Evolutionary conservation across 768 basidiomycete genomes (phyloP).

Genomic region (Termitomyces sp.): DNA sequence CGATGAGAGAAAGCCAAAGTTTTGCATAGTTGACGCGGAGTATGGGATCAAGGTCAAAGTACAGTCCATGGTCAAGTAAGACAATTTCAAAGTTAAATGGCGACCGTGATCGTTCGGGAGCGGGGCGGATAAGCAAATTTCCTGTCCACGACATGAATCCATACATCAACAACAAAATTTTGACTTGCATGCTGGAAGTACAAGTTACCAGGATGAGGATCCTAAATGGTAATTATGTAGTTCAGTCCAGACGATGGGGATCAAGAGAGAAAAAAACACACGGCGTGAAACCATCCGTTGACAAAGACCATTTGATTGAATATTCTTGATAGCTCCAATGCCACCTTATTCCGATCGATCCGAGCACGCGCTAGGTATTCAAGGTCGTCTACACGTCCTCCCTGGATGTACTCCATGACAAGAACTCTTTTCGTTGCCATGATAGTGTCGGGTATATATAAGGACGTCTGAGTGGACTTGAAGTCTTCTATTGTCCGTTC

Average conservation of each 20-base stretch:
- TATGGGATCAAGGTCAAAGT: slow-evolving; percentile 82
- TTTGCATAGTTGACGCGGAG: slow-evolving; percentile 81
- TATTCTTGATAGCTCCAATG: slow-evolving; percentile 84
- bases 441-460: slow-evolving; percentile 86
- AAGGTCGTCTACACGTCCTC: slow-evolving; percentile 85
- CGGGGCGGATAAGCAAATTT: slow-evolving; percentile 86
- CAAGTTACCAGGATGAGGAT: slow-evolving; percentile 77
- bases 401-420: slow-evolving; percentile 93
- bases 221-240: slow-evolving; percentile 33
- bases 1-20: slow-evolving; percentile 88
- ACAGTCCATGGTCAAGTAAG: slow-evolving; percentile 88
- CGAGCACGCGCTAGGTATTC: slow-evolving; percentile 72
- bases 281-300: slow-evolving; percentile 87
- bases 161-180: neutral
- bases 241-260: neutral
- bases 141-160: slow-evolving; percentile 34
- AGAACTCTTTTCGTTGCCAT: slow-evolving; percentile 79
- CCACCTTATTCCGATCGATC: slow-evolving; percentile 93
- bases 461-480: slow-evolving; percentile 57
- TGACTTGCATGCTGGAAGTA: neutral
- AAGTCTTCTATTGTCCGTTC: slow-evolving; percentile 70
- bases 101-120: slow-evolving; percentile 54
- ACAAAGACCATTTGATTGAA: slow-evolving; percentile 95
- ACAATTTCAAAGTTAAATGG: slow-evolving; percentile 97
- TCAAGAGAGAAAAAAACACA: slow-evolving; percentile 27